phyloP scores from a whole-genome alignment of 495 filamentous ascomycete species.

The Aspergillus saccharolyticus region DNA sequence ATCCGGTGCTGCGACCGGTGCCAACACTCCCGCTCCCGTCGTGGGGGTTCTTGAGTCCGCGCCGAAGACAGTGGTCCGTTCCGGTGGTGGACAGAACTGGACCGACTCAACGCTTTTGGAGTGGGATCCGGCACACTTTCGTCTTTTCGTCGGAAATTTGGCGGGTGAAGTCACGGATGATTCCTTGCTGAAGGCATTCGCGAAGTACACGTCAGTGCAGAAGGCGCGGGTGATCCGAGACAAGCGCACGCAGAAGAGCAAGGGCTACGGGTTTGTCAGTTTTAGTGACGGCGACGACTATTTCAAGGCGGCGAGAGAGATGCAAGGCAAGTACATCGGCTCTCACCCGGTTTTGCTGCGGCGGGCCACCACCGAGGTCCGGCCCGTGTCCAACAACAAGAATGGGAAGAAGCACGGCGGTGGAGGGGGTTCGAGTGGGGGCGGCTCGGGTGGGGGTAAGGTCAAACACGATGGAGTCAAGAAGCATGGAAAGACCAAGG shows the following conservation, averaged over 20 bases:
- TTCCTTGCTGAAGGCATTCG: slow-evolving; percentile 86
- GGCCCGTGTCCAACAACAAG: slow-evolving; percentile 51
- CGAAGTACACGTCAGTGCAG: slow-evolving; percentile 78
- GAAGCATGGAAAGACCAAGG: slow-evolving; percentile 73
- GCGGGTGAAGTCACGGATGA: slow-evolving; percentile 99
- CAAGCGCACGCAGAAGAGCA: slow-evolving; percentile 91
- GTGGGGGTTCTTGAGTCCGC: slow-evolving; percentile 43
- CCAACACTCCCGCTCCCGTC: slow-evolving; percentile 28
- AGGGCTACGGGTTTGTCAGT: slow-evolving; percentile 93
- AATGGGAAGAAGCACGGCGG: slow-evolving; percentile 42
- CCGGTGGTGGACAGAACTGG: slow-evolving; percentile 89
- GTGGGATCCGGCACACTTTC: slow-evolving; percentile 94
- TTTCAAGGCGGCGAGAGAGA: slow-evolving; percentile 90
- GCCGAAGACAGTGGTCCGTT: slow-evolving; percentile 71
- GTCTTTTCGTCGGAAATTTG: slow-evolving; percentile 92
- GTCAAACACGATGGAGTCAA: slow-evolving; percentile 65
- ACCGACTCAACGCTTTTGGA: slow-evolving; percentile 79
- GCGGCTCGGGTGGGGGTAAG: slow-evolving; percentile 30
- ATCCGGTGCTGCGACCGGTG: slow-evolving; percentile 26
- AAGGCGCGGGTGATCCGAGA: slow-evolving; percentile 95
- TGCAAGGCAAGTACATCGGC: slow-evolving; percentile 99
- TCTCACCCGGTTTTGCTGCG: slow-evolving; percentile 85
- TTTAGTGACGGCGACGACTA: slow-evolving; percentile 95
- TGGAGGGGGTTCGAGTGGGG: slow-evolving; percentile 29
- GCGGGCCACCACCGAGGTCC: slow-evolving; percentile 87